phyloP scores from a whole-genome alignment of 441 rosid species.

The Geranium incanum region DNA sequence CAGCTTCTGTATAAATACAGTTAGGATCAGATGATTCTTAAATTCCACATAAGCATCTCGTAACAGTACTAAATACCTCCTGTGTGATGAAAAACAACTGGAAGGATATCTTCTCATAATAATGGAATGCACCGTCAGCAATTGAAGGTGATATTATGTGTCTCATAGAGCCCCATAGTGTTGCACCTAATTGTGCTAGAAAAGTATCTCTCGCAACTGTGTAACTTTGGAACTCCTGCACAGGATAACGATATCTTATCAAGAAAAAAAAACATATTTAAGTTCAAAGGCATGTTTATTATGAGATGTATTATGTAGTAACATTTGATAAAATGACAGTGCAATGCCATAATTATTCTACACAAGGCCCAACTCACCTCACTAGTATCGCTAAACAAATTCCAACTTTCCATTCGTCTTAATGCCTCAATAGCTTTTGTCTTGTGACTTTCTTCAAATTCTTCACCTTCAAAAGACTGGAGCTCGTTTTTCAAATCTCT shows the following conservation, averaged over 20 bases:
- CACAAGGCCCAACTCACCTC: constrained; percentile 45
- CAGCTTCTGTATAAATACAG: constrained; percentile 58
- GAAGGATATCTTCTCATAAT: constrained; percentile 86
- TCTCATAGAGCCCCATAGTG: constrained; percentile 93
- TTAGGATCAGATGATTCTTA: constrained; percentile 19
- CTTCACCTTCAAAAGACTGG: constrained; percentile 85
- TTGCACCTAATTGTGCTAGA: constrained; percentile 93
- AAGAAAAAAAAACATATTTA: constrained; percentile 9
- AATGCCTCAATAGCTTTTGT: constrained; percentile 78
- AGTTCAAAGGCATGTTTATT: constrained; percentile 4
- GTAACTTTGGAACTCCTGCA: constrained; percentile 83
- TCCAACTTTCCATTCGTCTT: constrained; percentile 91
- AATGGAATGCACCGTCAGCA: constrained; percentile 95
- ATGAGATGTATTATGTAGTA: constrained; percentile 12
- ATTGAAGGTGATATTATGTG: constrained; percentile 88
- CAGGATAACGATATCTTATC: constrained; percentile 17
- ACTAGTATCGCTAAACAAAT: constrained; percentile 70
- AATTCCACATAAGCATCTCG: constrained; percentile 21
- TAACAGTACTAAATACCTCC: constrained; percentile 48
- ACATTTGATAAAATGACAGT: constrained; percentile 16
- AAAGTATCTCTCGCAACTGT: constrained; percentile 96
- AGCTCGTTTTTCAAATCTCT: constrained; percentile 86
- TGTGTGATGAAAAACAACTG: constrained; percentile 87
- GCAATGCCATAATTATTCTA: constrained; percentile 15
- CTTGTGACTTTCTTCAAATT: constrained; percentile 71